Evolutionary conservation across 2,329 filamentous ascomycete genomes (phyloP).

Genomic region (Phyllosticta citribraziliensis): DNA sequence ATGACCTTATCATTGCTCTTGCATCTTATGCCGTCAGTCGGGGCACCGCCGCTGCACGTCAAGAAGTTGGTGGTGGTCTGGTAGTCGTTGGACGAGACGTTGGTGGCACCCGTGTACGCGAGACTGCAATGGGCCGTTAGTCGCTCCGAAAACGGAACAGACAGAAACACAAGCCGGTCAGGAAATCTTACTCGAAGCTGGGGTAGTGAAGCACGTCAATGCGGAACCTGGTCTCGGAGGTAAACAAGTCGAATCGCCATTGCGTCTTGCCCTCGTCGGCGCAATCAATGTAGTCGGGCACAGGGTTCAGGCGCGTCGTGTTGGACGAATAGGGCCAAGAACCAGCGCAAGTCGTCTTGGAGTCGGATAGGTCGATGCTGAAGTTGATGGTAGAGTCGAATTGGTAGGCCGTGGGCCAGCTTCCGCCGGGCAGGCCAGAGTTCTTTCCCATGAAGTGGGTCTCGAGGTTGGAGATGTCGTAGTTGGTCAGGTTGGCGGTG

Average conservation of each 20-base stretch:
- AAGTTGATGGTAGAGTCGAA: conserved; percentile 20
- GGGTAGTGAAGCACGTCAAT: background rate
- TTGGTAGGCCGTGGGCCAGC: conserved; percentile 15
- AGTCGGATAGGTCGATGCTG: conserved; percentile 10
- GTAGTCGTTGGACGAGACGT: conserved; percentile 3
- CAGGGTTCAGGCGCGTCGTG: background rate
- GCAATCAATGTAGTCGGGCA: conserved; percentile 12
- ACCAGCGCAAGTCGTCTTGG: background rate
- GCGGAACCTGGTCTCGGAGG: conserved; percentile 5
- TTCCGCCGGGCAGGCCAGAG: conserved; percentile 17
- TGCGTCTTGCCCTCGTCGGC: background rate
- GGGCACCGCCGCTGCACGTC: conserved; percentile 8
- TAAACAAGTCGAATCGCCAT: conserved; percentile 4
- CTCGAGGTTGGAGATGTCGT: conserved; percentile 16
- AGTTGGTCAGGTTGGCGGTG: conserved; percentile 4
- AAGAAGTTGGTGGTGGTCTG: background rate
- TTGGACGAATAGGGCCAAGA: background rate
- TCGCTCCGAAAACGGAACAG: background rate
- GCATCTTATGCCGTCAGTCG: conserved; percentile 10
- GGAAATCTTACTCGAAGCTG: background rate
- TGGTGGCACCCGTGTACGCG: background rate
- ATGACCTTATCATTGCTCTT: background rate
- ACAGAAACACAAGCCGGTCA: background rate
- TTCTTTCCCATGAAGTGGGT: conserved; percentile 21
- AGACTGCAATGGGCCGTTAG: background rate